These are phyloP conservation scores for Kuraishia cidri DNA, from an alignment of 805 yeast genomes.

Conservation along the genomic window DNA sequence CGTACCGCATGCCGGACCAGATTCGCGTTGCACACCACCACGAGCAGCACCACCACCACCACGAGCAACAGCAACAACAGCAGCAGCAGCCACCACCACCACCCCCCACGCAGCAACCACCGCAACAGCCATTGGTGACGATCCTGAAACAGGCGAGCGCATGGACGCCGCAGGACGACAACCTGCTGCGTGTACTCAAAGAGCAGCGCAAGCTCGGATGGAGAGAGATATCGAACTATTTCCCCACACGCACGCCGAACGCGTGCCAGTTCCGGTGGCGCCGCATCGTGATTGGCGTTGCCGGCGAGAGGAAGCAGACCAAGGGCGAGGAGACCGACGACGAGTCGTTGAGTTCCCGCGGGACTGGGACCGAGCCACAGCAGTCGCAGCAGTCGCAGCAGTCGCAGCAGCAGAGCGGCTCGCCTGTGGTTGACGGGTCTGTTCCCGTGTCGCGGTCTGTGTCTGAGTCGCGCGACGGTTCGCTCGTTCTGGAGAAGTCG, in stretches of 20 bases:
- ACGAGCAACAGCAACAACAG: conserved; percentile 5
- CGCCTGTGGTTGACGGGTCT: no score
- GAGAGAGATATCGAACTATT: conserved; percentile 79
- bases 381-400: no score
- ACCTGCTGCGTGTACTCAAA: conserved; percentile 62
- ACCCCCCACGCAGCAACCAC: conserved; percentile 4
- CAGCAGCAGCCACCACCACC: conserved; percentile 4
- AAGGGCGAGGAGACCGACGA: no score
- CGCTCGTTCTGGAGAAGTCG: not conserved
- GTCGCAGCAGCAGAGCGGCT: no score
- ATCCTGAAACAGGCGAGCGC: conserved; percentile 33
- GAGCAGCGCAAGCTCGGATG: conserved; percentile 82
- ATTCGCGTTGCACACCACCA: no score
- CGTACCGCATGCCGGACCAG: no score
- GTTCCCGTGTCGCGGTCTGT: no score
- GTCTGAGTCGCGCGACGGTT: not conserved
- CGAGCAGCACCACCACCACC: conserved; percentile 4
- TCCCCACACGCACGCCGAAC: conserved; percentile 75
- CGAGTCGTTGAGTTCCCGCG: no score
- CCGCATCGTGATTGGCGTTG: conserved; percentile 36
- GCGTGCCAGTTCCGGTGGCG: conserved; percentile 92
- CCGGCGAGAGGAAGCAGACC: conserved; percentile 3
- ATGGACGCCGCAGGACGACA: conserved; percentile 77
- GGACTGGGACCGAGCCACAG: no score
- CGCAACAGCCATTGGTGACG: conserved; percentile 1